Base-by-base conservation (phyloP, 2,329 filamentous ascomycete genomes). In the Paraconiothyrium sp. region DNA sequence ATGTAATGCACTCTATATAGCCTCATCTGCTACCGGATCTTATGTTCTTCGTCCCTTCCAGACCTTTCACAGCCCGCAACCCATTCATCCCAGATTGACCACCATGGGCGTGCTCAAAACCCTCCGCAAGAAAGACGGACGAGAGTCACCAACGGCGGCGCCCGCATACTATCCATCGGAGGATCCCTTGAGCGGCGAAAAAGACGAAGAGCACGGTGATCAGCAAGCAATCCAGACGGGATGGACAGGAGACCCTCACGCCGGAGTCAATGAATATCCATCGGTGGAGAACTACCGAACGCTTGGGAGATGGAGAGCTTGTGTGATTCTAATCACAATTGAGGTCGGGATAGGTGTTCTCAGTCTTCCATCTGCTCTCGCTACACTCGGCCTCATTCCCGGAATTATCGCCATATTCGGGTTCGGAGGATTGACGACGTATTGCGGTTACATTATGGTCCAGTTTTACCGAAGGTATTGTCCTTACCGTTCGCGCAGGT, bases 321-420 rank as follows among this genome's bases (percentile, higher is more conserved):
- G 69, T 52, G 72, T 74, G 16, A 74, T 74, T 22, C 72, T 74
- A 54, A 60, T 74, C 57, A 74, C 71, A 3, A 74, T 73, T 47
- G 70, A 74, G 52, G 69, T 74, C 22, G 71, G 72, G 37, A 73
- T 74, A n/a, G 72, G 72, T 30, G 72, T 73, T 52, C 63, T 74
- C 16, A 72, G 68, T 10, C 57, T 74, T 22, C 71, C 71, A 22
- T 64, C 68, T 22, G 71, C 70, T 10, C 63, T 74, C 27, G 69
- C 72, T 41, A 64, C 64, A 4, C 63, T 74, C 7, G 68, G 71
- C 1, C 72, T 74, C 54, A 72, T 74, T 41, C 72, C 71, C 2
- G 70, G 72, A 14, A 60, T 74, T 6, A 46, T 74, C 1, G 65
- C 63, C 47, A 68, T 74, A 47, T 47, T 73, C 30, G 68, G 67